phyloP scores from a whole-genome alignment of 768 basidiomycete species.

The Rhizopogon vinicolor region DNA sequence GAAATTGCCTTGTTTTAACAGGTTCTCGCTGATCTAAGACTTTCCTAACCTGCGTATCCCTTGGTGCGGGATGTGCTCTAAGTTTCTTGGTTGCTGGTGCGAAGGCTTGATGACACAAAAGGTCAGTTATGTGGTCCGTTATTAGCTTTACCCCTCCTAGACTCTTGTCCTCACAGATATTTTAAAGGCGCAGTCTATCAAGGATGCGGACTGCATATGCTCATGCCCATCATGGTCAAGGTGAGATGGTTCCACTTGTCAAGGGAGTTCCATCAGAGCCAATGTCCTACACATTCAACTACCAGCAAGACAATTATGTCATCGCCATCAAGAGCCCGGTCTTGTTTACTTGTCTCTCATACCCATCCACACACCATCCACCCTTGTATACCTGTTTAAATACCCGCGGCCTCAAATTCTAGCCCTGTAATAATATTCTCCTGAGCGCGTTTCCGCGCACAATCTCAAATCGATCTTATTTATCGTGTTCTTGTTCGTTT shows the following conservation, averaged over 20 bases:
- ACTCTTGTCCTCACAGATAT: not conserved
- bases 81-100: conserved; percentile 80
- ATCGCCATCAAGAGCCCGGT: conserved; percentile 51
- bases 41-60: conserved; percentile 82
- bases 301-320: conserved; percentile 92
- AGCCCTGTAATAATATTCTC: conserved; percentile 93
- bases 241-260: conserved; percentile 78
- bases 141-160: not conserved
- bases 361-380: conserved; percentile 75
- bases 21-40: too few relatives aligned
- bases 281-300: conserved; percentile 79
- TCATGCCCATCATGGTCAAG: conserved; percentile 75
- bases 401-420: conserved; percentile 56
- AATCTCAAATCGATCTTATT: conserved; percentile 95
- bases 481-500: conserved; percentile 95
- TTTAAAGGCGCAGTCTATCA: conserved; percentile 51
- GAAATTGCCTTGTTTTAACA: too few relatives aligned
- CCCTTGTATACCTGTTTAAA: conserved; percentile 60
- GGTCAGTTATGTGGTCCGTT: too few relatives aligned
- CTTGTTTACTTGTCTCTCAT: conserved; percentile 77
- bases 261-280: conserved; percentile 57
- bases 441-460: conserved; percentile 94
- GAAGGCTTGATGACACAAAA: conserved; percentile 67
- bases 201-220: conserved; percentile 76
- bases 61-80: conserved; percentile 85